These are phyloP conservation scores for Aspergillus nidulans DNA, from an alignment of 495 filamentous ascomycete species.

Conservation along the genomic window DNA sequence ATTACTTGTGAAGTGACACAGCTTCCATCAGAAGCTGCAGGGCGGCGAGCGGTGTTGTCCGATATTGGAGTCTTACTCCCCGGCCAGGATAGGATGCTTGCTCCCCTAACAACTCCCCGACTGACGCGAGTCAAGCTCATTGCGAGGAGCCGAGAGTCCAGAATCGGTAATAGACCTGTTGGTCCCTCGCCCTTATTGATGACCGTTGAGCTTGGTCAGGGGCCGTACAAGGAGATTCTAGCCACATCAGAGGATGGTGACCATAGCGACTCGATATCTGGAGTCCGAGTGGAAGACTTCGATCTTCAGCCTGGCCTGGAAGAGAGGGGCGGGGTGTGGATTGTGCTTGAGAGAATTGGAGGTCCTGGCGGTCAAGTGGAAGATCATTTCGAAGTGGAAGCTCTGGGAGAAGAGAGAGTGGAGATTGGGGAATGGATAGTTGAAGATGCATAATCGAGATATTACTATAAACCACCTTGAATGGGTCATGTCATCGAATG, in stretches of 20 bases:
- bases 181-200: conserved; percentile 56
- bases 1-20: conserved; percentile 46
- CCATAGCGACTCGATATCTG: conserved; percentile 63
- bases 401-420: conserved; percentile 63
- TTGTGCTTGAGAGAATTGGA: conserved; percentile 74
- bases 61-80: conserved; percentile 46
- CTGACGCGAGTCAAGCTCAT: conserved; percentile 57
- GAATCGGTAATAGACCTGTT: conserved; percentile 31
- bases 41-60: conserved; percentile 53
- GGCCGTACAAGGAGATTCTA: conserved; percentile 59
- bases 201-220: conserved; percentile 62
- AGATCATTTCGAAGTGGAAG: conserved; percentile 60
- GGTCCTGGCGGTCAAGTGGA: conserved; percentile 43
- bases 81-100: conserved; percentile 50
- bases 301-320: conserved; percentile 58
- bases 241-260: conserved; percentile 57
- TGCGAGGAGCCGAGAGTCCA: conserved; percentile 38
- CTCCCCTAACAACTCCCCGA: conserved; percentile 45
- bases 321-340: conserved; percentile 55
- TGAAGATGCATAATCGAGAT: conserved; percentile 33
- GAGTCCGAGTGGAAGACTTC: conserved; percentile 65
- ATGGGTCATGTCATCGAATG: too few relatives aligned
- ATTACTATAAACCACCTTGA: too few relatives aligned
- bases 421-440: conserved; percentile 54
- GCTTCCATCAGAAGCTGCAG: conserved; percentile 64